Evolutionary conservation across 2,329 filamentous ascomycete species (phyloP).

Genomic region (Fusarium equiseti): DNA sequence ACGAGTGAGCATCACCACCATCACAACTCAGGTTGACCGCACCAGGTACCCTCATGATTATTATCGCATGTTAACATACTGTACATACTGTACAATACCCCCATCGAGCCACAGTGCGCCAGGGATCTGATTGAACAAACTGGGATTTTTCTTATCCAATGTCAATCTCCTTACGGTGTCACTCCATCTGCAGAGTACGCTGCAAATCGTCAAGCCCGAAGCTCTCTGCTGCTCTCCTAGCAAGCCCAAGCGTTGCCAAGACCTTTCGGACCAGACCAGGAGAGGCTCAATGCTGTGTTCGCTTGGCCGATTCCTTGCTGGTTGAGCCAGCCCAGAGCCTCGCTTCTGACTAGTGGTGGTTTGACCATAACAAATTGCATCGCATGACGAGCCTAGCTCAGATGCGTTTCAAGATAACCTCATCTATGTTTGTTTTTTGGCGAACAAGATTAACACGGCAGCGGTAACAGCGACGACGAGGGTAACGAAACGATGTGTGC

Average conservation of each 20-base stretch:
- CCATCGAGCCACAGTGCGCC: slow-evolving; percentile 14
- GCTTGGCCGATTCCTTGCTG: slow-evolving; percentile 25
- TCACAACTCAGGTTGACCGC: slow-evolving; percentile 13
- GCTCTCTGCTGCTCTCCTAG: slow-evolving; percentile 7
- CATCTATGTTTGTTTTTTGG: slow-evolving; percentile 22
- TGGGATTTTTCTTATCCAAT: slow-evolving; percentile 36
- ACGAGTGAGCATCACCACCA: slow-evolving; percentile 11
- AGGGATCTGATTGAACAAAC: slow-evolving; percentile 27
- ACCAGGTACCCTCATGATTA: slow-evolving; percentile 15
- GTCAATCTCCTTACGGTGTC: slow-evolving; percentile 32
- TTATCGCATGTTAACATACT: slow-evolving; percentile 14
- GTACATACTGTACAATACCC: slow-evolving; percentile 8
- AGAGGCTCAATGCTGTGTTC: slow-evolving; percentile 35
- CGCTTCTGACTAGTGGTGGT: slow-evolving; percentile 18
- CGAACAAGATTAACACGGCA: slow-evolving; percentile 22
- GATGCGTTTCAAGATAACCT: slow-evolving; percentile 37
- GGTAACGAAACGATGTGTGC: slow-evolving; percentile 10
- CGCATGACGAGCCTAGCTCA: slow-evolving; percentile 34
- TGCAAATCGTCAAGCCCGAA: slow-evolving; percentile 32
- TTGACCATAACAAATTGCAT: slow-evolving; percentile 35
- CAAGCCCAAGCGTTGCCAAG: slow-evolving; percentile 43
- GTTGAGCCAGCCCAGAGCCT: slow-evolving; percentile 19
- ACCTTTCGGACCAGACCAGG: slow-evolving; percentile 33
- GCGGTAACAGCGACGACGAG: slow-evolving; percentile 5
- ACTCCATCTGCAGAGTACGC: slow-evolving; percentile 32